Evolutionary conservation across 1,284 basidiomycete species (phyloP).

Genomic region (Cerrena zonata): DNA sequence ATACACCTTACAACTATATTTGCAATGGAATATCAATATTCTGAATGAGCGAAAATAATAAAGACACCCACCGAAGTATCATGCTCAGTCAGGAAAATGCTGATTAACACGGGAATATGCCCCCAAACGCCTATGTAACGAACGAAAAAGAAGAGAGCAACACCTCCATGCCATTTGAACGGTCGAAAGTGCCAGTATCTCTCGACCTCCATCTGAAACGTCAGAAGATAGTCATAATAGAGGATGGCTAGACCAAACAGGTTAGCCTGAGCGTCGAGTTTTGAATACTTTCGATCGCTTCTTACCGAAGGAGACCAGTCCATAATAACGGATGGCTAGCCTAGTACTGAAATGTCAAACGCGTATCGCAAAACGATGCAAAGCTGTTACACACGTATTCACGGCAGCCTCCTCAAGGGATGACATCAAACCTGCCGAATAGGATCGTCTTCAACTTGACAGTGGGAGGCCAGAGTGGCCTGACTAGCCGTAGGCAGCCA

Average conservation of each 20-base stretch:
- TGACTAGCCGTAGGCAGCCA: neutral
- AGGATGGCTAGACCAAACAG: slow-evolving; percentile 27
- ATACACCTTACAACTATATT: slow-evolving; percentile 6
- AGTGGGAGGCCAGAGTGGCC: neutral
- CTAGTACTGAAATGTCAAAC: neutral
- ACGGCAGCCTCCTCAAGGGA: neutral
- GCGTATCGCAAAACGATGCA: neutral
- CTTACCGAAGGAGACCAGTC: slow-evolving; percentile 6
- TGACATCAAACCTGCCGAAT: neutral
- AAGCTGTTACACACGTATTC: neutral
- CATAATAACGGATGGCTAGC: slow-evolving; percentile 1
- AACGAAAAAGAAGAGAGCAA: slow-evolving; percentile 31
- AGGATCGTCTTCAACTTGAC: neutral
- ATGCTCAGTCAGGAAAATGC: slow-evolving; percentile 17
- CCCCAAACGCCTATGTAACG: slow-evolving; percentile 35
- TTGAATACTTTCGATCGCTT: neutral
- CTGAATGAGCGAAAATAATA: slow-evolving; percentile 1
- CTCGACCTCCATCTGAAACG: slow-evolving; percentile 30
- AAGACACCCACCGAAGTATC: neutral
- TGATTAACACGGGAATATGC: slow-evolving; percentile 31
- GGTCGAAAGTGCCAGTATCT: slow-evolving; percentile 31
- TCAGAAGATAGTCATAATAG: slow-evolving; percentile 38
- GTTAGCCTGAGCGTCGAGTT: neutral
- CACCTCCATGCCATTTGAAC: slow-evolving; percentile 20
- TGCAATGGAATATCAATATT: too few relatives aligned